Evolutionary conservation across 1,284 basidiomycete genomes (phyloP).

Genomic region (Fomitopsis schrenkii): DNA sequence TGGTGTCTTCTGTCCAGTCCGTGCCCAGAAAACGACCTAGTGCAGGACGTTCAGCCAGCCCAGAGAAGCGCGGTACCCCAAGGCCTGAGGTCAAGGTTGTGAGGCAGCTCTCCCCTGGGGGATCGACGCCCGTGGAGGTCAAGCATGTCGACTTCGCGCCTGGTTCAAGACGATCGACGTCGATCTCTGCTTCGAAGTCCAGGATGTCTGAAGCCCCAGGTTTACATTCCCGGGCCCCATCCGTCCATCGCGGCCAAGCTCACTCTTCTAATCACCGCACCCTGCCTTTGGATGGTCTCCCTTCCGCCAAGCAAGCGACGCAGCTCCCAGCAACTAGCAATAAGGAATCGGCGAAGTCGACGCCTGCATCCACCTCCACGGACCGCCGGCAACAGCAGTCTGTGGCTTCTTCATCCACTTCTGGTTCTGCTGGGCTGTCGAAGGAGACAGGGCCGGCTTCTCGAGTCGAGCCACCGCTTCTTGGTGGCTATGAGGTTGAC

Average conservation of each 20-base stretch:
- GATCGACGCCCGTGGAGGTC: neutral
- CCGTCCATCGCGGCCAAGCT: too few species aligned
- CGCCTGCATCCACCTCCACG: neutral
- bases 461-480: neutral
- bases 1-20: neutral
- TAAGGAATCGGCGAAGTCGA: neutral
- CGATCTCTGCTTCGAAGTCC: neutral
- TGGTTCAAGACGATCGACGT: slow-evolving; percentile 8
- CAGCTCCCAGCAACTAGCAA: too few species aligned
- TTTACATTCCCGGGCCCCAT: neutral
- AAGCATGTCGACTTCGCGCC: slow-evolving; percentile 9
- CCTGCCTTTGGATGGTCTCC: neutral
- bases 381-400: too few species aligned
- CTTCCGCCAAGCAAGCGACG: neutral
- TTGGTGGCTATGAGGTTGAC: slow-evolving; percentile 5
- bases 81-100: neutral
- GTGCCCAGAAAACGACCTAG: neutral
- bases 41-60: neutral
- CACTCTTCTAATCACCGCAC: neutral
- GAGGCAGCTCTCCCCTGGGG: neutral
- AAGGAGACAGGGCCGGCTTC: neutral
- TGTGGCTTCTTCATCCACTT: neutral
- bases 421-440: neutral
- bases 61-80: neutral
- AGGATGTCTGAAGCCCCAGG: neutral